Base-by-base conservation (phyloP, 805 yeast species). In the Isabelozyma pseudorhagii region DNA sequence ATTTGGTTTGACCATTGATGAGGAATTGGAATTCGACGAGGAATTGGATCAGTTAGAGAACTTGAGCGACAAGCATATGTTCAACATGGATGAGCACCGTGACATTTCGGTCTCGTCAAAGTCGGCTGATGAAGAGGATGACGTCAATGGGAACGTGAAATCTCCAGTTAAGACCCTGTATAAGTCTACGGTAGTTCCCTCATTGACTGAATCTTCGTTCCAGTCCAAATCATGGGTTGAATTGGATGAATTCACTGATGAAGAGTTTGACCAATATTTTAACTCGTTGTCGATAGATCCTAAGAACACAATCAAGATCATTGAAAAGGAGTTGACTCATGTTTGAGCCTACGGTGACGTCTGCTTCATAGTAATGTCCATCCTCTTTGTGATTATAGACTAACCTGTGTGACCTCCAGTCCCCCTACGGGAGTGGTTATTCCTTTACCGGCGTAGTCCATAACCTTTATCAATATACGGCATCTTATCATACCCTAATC, bases 1-100 rank as follows among this genome's bases (percentile, higher is more conserved):
- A 31, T 63, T 60, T 47, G 83, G 83, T 13, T 71, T 75, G 50
- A 75, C 76, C 5, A 57, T 74, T 17, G 81, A 77, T 57, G 82
- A 79, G 51, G 79, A 75, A 54, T 47, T 48, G 18, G 58, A 56
- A 28, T 49, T 49, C 10, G 45, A 47, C 10, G 50, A 62, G 40
- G 63, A 59, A 34, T 50, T 61, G 17, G 50, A 46, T 14, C 21
- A 25, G 5, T 31, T 31, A 13, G n/a, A 31, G 10, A 31, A 13
- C n/a, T 31, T 31, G 36, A 13, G n/a, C 2, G 21, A 47, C 27
- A 48, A 59, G 11, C 66, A 67, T 42, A 69, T 71, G 59, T 72
- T 72, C 58, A 71, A 58, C 51, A 61, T 64, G 65, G 69, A 72
- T 46, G 69, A 69, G 48, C 66, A 62, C 45, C 66, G 14, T 4